These are phyloP conservation scores for Paspalum notatum DNA, from an alignment of 176 grass and related monocot species.

Conservation along the genomic window DNA sequence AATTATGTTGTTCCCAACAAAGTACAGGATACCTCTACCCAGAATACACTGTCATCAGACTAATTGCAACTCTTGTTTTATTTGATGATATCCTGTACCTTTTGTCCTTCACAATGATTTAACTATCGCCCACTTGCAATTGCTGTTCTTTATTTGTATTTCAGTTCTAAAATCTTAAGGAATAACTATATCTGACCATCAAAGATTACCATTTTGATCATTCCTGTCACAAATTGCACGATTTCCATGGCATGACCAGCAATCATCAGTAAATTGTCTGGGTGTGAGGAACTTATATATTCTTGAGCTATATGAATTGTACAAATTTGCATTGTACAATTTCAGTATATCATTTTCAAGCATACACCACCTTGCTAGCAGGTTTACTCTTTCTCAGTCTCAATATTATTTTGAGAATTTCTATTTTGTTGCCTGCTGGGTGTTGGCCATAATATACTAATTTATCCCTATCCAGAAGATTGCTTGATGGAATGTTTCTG, in stretches of 20 bases:
- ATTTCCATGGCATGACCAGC: background rate
- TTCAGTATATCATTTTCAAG: slow-evolving; percentile 5
- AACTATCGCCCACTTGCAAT: background rate
- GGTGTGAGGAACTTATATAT: background rate
- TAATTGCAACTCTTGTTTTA: background rate
- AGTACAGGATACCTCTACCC: background rate
- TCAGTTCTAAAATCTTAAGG: background rate
- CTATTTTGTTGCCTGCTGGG: background rate
- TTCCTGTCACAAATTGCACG: background rate
- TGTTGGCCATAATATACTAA: slow-evolving; percentile 15
- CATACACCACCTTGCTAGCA: background rate
- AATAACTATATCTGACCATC: background rate
- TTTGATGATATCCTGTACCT: background rate
- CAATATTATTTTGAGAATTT: background rate
- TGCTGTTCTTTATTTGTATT: slow-evolving; percentile 12
- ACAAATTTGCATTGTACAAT: background rate
- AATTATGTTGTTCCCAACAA: too few relatives aligned
- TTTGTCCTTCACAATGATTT: background rate
- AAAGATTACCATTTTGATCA: slow-evolving; percentile 1
- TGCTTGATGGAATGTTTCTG: slow-evolving; percentile 9
- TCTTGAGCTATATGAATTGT: background rate
- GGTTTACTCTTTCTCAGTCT: background rate
- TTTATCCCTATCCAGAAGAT: background rate
- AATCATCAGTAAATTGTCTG: background rate
- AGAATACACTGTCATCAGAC: background rate